Base-by-base conservation (phyloP, 345 rosid species). In the Draba incana region DNA sequence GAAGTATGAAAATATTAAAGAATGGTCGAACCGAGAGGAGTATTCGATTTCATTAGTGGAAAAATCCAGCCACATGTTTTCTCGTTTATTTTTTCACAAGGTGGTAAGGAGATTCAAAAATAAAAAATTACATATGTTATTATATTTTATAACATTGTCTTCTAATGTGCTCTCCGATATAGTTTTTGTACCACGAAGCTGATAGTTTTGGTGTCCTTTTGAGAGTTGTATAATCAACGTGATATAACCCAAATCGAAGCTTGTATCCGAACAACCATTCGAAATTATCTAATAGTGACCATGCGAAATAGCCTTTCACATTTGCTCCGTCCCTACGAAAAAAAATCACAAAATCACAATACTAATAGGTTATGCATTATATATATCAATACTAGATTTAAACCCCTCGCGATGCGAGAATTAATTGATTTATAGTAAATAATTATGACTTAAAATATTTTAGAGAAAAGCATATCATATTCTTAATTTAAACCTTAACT, bases 231-330 rank as follows among this genome's bases (percentile, higher is more conserved):
- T 45, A 71, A 60, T 88, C 83, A 38, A 88, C 90, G 69, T 85
- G 72, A 73, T 81, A 73, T 60, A 91, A 80, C 4, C 93, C 91
- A 58, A 86, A 86, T 49, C 88, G 70, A 38, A 75, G 50, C 30
- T 84, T 81, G 67, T 79, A 85, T 39, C 96, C 92, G 10, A 49
- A 78, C 13, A 57, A 55, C 92, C 96, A 88, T 74, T 92, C 98
- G 23, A 86, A 88, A 27, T 87, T 80, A 76, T 92, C 96, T 6
- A 89, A 83, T 78, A 92, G 73, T 15, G 94, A 84, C 96, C 96
- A 89, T 9, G 78, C 74, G 12, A 87, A 87, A 66, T 89, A 92
- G 0, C 96, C 90, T 74, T 88, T 71, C 38, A 89, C 85, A 67
- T 89, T 89, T 78, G 85, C 94, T 65, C 92, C 94, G 61, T 84